These are phyloP conservation scores for Nakazawaea sp. DNA, from an alignment of 805 yeast genomes.

Conservation along the genomic window DNA sequence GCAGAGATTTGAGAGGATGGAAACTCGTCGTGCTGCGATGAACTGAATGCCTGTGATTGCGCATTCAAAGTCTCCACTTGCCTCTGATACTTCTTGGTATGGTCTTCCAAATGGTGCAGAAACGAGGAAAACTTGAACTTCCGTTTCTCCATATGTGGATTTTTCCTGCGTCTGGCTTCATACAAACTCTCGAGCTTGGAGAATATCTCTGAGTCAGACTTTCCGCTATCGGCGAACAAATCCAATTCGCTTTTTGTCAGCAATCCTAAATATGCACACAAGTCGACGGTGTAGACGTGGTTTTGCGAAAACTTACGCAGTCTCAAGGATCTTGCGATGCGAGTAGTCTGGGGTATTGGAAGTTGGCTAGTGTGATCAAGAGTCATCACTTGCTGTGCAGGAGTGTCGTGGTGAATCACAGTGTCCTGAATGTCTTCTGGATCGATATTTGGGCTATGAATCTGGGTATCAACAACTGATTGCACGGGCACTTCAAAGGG, in stretches of 20 bases:
- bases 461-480: too few species aligned
- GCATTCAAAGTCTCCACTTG: conserved; percentile 4
- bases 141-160: conserved; percentile 17
- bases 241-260: conserved; percentile 21
- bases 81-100: conserved; percentile 13
- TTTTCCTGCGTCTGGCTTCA: conserved; percentile 15
- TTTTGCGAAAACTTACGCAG: conserved; percentile 25
- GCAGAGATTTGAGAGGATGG: conserved; percentile 12
- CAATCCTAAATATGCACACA: conserved; percentile 25
- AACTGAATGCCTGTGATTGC: conserved; percentile 1
- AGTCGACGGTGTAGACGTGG: conserved; percentile 28
- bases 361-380: too few species aligned
- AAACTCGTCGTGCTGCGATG: conserved; percentile 5
- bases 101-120: conserved; percentile 15
- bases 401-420: too few species aligned
- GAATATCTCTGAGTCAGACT: conserved; percentile 21
- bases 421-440: too few species aligned
- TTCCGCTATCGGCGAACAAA: conserved; percentile 22
- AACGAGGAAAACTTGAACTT: conserved; percentile 21
- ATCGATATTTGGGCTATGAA: too few species aligned
- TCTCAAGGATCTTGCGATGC: conserved; percentile 21
- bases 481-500: too few species aligned
- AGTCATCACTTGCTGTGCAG: too few species aligned
- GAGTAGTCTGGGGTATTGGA: too few species aligned
- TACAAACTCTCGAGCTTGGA: conserved; percentile 19